phyloP scores from a whole-genome alignment of 148 eudicot genomes.

The Arctostaphylos glauca region DNA sequence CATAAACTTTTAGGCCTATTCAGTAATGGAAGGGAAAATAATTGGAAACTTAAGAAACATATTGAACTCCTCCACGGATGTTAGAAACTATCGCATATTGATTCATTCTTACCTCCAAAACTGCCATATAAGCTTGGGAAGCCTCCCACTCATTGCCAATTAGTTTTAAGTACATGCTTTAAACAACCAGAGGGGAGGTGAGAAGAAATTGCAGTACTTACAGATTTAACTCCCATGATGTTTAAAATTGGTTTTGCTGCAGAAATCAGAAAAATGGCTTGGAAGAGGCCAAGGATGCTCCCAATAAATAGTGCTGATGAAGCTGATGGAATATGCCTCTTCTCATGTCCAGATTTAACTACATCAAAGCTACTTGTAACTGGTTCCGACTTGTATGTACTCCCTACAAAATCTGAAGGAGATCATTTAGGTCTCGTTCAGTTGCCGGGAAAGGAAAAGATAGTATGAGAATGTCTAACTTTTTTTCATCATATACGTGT shows the following conservation, averaged over 20 bases:
- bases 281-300: conserved; percentile 59
- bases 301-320: conserved; percentile 81
- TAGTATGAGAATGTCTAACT: neutral
- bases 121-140: no score
- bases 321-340: conserved; percentile 68
- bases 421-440: no score
- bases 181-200: neutral
- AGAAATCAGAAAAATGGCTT: conserved; percentile 57
- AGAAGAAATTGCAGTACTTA: conserved; percentile 1
- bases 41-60: neutral
- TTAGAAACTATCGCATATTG: no score
- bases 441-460: neutral
- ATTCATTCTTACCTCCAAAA: no score
- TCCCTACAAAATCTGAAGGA: conserved; percentile 23
- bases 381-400: conserved; percentile 11
- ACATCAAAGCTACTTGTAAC: conserved; percentile 11
- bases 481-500: no score
- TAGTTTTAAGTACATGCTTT: no score
- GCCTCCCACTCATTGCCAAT: no score
- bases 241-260: conserved; percentile 54
- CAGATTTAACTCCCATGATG: conserved; percentile 65
- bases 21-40: neutral
- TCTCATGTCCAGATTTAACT: conserved; percentile 26
- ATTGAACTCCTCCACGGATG: no score
- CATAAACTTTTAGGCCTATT: neutral